A percentile compares a stretch with the other conserved stretches of the same genome.
Conservation (phyloP, 768 basidiomycete species). For the Crucibulum laeve region DNA sequence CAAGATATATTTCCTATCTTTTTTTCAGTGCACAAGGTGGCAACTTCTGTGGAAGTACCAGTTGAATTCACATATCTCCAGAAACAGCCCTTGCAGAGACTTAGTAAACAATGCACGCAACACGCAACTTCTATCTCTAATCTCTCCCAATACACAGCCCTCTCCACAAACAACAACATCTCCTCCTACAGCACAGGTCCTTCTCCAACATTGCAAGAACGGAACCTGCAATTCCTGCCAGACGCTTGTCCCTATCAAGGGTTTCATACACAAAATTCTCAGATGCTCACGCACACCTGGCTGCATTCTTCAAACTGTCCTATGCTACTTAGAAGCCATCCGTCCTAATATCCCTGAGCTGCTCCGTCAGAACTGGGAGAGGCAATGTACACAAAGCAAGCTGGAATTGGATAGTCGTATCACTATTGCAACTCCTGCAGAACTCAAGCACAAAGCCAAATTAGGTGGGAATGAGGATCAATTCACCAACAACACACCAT, state of each 20-base stretch:
- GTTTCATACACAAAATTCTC: constrained; percentile 86
- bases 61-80: constrained; percentile 11
- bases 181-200: neutral
- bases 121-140: constrained; percentile 47
- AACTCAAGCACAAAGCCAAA: constrained; percentile 35
- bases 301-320: constrained; percentile 78
- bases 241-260: constrained; percentile 53
- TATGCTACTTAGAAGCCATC: constrained; percentile 86
- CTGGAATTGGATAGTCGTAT: constrained; percentile 39
- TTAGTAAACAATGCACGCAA: too few relatives aligned
- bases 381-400: constrained; percentile 36
- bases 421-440: constrained; percentile 35
- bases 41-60: constrained; percentile 17
- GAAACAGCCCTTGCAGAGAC: constrained; percentile 5
- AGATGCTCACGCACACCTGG: constrained; percentile 83
- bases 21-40: constrained; percentile 27
- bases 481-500: constrained; percentile 6
- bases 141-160: constrained; percentile 31
- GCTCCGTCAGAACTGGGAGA: constrained; percentile 42
- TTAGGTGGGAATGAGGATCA: constrained; percentile 15
- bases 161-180: constrained; percentile 15
- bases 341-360: constrained; percentile 66
- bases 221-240: too few relatives aligned
- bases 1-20: constrained; percentile 63
- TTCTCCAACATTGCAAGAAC: too few relatives aligned